These are phyloP conservation scores for Erodium trifolium DNA, from an alignment of 441 rosid genomes.

Conservation along the genomic window DNA sequence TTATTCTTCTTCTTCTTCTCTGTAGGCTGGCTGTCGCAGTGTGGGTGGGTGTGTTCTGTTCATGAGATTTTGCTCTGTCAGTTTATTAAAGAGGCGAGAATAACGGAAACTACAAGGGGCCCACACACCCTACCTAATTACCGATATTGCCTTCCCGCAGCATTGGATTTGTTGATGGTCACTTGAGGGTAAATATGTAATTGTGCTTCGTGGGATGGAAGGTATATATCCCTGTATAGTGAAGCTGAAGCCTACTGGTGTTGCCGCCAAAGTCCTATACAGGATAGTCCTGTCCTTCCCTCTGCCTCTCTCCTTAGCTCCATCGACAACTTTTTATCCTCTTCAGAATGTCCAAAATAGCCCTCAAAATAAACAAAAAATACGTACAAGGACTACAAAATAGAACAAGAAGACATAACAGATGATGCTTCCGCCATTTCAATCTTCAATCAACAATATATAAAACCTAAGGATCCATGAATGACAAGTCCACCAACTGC, in stretches of 20 bases:
- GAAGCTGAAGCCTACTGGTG: background rate
- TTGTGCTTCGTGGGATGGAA: too few species aligned
- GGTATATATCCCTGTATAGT: too few species aligned
- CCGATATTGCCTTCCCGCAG: background rate
- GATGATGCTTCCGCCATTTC: too few species aligned
- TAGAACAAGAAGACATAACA: too few species aligned
- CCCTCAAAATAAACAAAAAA: background rate
- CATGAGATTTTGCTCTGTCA: constrained; percentile 3
- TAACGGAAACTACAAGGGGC: background rate
- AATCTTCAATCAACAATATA: too few species aligned
- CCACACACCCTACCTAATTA: background rate
- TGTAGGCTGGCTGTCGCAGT: background rate
- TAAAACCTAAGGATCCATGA: background rate
- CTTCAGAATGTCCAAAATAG: background rate
- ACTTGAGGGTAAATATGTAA: background rate
- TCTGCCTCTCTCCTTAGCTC: background rate
- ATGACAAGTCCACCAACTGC: background rate
- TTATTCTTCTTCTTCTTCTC: too few species aligned
- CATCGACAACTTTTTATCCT: background rate
- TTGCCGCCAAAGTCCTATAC: background rate
- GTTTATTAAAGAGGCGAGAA: background rate
- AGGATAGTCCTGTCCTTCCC: background rate
- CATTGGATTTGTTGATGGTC: background rate
- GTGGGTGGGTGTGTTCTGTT: background rate
- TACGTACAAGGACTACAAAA: too few species aligned